Base-by-base conservation (phyloP, 2,329 filamentous ascomycete species). In the Curvularia eragrostidis region DNA sequence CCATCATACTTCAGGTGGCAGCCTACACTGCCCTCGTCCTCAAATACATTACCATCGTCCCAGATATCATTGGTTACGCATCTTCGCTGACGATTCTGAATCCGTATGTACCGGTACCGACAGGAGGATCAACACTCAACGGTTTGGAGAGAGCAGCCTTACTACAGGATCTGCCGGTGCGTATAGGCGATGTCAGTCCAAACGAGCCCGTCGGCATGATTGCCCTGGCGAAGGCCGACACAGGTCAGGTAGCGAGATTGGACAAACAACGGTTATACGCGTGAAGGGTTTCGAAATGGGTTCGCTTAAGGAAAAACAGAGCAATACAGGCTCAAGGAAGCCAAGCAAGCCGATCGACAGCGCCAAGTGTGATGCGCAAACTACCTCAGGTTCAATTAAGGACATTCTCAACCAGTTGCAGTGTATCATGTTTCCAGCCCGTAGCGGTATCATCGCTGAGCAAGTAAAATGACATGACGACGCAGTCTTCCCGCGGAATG, bases 151-250 rank as follows among this genome's bases (percentile, higher is more conserved):
- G 58, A 63, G 8, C 52, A 28, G 63, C 63, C 3, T 26, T 75
- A 30, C 41, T 75, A 36, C 64, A 66, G 18, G 58, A 73, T 41
- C 34, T 71, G 38, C 66, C 58, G 1, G 55, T 74, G 1, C 61
- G 63, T 24, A 70, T 75, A 48, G 70, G 68, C 12, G 71, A 75
- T 52, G 71, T 75, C 0, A 71, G 71, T 49, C 43, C 61, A 6
- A 62, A 62, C 41, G 68, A 72, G 32, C 61, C 68, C 1, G 65
- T 72, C 1, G 71, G 70, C 10, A 64, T 67, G 19, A 68, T 74
- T 49, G 67, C 68, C 2, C 64, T 72, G 53, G 69, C 65, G 1
- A 69, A 59, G 6, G 60, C 63, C 3, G 67, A 70, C 18, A 38
- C 60, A 1, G 63, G 65, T 8, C 59, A 52, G 8, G 63, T 67